phyloP scores from a whole-genome alignment of 1,284 basidiomycete species.

The Moesziomyces sp. region DNA sequence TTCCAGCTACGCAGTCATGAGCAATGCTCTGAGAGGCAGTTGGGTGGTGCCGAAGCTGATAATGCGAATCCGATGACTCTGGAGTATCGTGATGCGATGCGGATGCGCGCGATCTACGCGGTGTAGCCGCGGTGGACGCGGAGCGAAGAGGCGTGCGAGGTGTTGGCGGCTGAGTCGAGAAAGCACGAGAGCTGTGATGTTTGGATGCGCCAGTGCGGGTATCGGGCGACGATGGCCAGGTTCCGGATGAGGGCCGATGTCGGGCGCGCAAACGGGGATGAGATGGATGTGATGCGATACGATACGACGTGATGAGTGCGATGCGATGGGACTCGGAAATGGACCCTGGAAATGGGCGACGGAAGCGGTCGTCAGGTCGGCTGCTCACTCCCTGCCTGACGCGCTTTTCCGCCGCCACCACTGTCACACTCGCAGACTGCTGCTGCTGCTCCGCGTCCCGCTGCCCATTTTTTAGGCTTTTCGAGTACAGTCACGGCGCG shows the following conservation, averaged over 20 bases:
- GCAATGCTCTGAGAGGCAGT: no score
- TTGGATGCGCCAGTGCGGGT: no score
- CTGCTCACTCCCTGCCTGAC: slow-evolving; percentile 3
- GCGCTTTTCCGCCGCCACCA: slow-evolving; percentile 11
- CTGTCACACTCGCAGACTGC: no score
- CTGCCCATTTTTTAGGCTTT: background rate
- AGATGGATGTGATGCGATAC: slow-evolving; percentile 10
- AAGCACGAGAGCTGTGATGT: background rate
- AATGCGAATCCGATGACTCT: background rate
- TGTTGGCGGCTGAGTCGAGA: no score
- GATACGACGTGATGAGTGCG: background rate
- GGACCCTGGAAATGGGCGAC: slow-evolving; percentile 36
- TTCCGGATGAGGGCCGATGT: slow-evolving; percentile 3
- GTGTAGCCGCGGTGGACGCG: background rate
- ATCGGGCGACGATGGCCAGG: slow-evolving; percentile 1
- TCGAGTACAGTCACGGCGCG: background rate
- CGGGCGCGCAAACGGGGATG: background rate
- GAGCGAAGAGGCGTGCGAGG: background rate
- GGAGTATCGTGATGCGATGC: background rate
- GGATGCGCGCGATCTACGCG: background rate
- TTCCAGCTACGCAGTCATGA: no score
- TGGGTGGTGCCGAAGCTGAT: background rate
- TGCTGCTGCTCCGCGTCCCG: no score
- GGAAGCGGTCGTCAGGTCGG: slow-evolving; percentile 12
- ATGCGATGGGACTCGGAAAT: slow-evolving; percentile 22